phyloP scores from a whole-genome alignment of 2,329 filamentous ascomycete species.

The Fusarium pilosicola region DNA sequence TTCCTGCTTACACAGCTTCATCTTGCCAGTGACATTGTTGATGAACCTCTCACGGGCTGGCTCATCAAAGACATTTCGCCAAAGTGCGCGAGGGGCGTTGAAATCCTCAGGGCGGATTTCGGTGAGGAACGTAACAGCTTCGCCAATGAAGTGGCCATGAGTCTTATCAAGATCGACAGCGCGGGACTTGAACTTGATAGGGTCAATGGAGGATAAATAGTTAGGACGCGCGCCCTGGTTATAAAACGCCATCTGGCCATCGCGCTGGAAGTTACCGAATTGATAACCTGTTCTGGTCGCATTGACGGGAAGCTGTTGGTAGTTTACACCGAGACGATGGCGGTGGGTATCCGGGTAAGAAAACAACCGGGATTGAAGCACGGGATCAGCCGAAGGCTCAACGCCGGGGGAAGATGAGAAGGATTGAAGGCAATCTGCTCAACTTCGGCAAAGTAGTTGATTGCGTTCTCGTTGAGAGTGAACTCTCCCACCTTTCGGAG shows the following conservation, averaged over 20 bases:
- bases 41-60: slow-evolving; percentile 58
- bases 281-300: background rate
- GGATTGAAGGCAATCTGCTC: slow-evolving; percentile 76
- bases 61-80: slow-evolving; percentile 16
- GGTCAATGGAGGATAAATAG: slow-evolving; percentile 25
- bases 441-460: slow-evolving; percentile 71
- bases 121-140: slow-evolving; percentile 28
- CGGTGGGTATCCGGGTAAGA: slow-evolving; percentile 71
- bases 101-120: slow-evolving; percentile 32
- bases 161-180: slow-evolving; percentile 23
- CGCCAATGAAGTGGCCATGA: slow-evolving; percentile 23
- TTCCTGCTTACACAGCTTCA: slow-evolving; percentile 65
- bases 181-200: slow-evolving; percentile 22
- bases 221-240: slow-evolving; percentile 32
- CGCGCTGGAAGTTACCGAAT: slow-evolving; percentile 27
- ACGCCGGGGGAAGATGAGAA: slow-evolving; percentile 72
- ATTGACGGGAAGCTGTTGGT: slow-evolving; percentile 53
- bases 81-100: slow-evolving; percentile 10
- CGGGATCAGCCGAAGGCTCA: slow-evolving; percentile 69
- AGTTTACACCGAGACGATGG: slow-evolving; percentile 71
- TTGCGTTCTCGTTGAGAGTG: slow-evolving; percentile 72
- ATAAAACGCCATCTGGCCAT: slow-evolving; percentile 30
- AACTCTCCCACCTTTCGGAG: slow-evolving; percentile 66
- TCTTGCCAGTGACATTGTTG: slow-evolving; percentile 69
- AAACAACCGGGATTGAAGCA: slow-evolving; percentile 69